Conservation (phyloP, 2,329 filamentous ascomycete genomes). For the Alternaria novae-zelandiae region DNA sequence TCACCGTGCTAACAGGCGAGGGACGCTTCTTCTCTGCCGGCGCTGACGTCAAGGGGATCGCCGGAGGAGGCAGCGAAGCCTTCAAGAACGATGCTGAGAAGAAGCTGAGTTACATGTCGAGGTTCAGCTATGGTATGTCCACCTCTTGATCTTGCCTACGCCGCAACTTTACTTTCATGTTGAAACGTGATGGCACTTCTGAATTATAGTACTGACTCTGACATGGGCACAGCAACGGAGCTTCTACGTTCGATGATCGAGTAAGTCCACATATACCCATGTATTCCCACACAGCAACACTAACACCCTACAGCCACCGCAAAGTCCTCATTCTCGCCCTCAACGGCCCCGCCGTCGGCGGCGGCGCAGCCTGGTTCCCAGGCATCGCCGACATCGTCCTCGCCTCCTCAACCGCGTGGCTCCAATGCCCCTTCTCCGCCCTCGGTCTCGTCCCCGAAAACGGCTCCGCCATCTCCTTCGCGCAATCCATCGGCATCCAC, state of each 20-base stretch:
- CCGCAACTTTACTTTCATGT: background rate
- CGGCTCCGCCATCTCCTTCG: slow-evolving; percentile 55
- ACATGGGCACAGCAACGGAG: background rate
- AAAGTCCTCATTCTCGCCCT: slow-evolving; percentile 60
- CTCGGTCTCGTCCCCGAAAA: slow-evolving; percentile 59
- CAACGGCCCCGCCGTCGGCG: slow-evolving; percentile 59
- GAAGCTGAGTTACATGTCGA: slow-evolving; percentile 37
- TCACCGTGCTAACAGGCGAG: slow-evolving; percentile 59
- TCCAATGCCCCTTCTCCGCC: slow-evolving; percentile 58
- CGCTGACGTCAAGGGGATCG: slow-evolving; percentile 54
- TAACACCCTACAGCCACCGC: slow-evolving; percentile 40
- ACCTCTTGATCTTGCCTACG: background rate
- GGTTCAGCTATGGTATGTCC: slow-evolving; percentile 41
- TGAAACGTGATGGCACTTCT: background rate
- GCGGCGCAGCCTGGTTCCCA: slow-evolving; percentile 59
- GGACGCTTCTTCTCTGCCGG: slow-evolving; percentile 59
- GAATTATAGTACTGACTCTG: background rate
- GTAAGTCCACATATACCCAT: background rate
- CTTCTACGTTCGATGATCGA: background rate
- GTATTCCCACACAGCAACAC: slow-evolving; percentile 1
- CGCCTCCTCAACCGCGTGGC: slow-evolving; percentile 52
- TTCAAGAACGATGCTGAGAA: slow-evolving; percentile 40
- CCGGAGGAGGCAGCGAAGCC: background rate
- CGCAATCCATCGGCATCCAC: slow-evolving; percentile 58
- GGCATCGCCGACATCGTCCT: slow-evolving; percentile 59